phyloP scores from a whole-genome alignment of 2,329 filamentous ascomycete genomes.

The Xylariaceae sp. region DNA sequence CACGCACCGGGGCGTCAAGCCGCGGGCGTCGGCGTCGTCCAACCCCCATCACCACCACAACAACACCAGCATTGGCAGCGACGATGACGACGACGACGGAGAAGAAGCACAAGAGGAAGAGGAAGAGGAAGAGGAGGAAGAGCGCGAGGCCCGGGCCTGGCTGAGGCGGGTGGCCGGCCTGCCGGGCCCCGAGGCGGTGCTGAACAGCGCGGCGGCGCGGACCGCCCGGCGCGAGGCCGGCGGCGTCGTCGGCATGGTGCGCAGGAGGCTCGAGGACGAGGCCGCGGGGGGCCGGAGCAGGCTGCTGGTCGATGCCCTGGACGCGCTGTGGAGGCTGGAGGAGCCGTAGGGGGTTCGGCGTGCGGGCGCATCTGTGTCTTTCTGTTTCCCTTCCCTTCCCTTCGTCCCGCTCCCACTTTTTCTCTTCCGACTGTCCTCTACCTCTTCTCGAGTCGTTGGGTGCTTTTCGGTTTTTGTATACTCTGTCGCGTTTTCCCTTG shows the following conservation, averaged over 20 bases:
- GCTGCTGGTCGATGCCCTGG: constrained; percentile 45
- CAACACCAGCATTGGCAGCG: too few relatives aligned
- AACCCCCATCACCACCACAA: too few relatives aligned
- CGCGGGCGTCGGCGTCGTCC: too few relatives aligned
- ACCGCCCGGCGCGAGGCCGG: constrained; percentile 34
- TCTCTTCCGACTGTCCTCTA: constrained; percentile 9
- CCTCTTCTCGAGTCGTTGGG: too few relatives aligned
- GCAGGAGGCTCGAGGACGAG: constrained; percentile 39
- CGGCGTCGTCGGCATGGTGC: constrained; percentile 41
- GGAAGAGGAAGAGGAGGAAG: constrained; percentile 29
- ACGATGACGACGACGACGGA: too few relatives aligned
- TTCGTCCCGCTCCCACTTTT: constrained; percentile 5
- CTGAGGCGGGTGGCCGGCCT: constrained; percentile 31
- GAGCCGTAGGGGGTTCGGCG: constrained; percentile 26
- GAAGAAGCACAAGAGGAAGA: too few relatives aligned
- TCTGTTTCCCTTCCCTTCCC: constrained; percentile 4
- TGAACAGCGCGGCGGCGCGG: constrained; percentile 29
- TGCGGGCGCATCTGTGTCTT: constrained; percentile 1
- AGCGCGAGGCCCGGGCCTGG: constrained; percentile 25
- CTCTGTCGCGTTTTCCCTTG: constrained; percentile 7
- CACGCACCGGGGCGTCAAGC: constrained; percentile 25
- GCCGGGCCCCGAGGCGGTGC: constrained; percentile 32
- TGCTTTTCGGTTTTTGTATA: constrained; percentile 19
- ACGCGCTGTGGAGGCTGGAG: constrained; percentile 45
- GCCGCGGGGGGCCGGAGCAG: constrained; percentile 36